phyloP scores from a whole-genome alignment of 768 basidiomycete species.

The Goffeauzyma gilvescens region DNA sequence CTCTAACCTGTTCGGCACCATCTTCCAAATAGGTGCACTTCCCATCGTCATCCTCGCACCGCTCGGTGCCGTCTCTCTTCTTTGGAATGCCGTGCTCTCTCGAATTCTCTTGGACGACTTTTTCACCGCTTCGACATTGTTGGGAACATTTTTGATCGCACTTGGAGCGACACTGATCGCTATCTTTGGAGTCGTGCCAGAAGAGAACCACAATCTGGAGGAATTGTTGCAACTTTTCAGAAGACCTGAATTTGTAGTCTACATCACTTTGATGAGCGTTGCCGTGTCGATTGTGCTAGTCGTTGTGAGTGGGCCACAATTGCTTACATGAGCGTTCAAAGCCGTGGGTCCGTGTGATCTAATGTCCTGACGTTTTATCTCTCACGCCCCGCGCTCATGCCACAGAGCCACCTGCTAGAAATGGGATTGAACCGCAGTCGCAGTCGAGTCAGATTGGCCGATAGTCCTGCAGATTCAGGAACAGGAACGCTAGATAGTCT shows the following conservation, averaged over 20 bases:
- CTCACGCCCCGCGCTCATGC: background rate
- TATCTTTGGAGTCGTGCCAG: slow-evolving; percentile 76
- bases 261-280: slow-evolving; percentile 54
- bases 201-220: slow-evolving; percentile 65
- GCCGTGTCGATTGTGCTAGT: slow-evolving; percentile 44
- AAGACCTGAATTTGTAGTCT: slow-evolving; percentile 57
- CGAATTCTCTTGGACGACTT: slow-evolving; percentile 62
- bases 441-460: too few species aligned
- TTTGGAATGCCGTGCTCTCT: slow-evolving; percentile 90
- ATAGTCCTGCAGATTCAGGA: too few species aligned
- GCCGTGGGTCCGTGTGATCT: too few species aligned
- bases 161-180: slow-evolving; percentile 76
- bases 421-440: slow-evolving; percentile 38
- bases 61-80: slow-evolving; percentile 64
- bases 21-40: slow-evolving; percentile 81
- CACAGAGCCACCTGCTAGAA: slow-evolving; percentile 55
- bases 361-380: background rate
- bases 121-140: slow-evolving; percentile 63
- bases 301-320: slow-evolving; percentile 37
- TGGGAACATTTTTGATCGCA: slow-evolving; percentile 75
- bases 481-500: too few species aligned
- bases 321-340: too few species aligned
- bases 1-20: slow-evolving; percentile 34
- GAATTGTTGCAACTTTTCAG: slow-evolving; percentile 61
- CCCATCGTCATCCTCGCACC: slow-evolving; percentile 90